Conservation (phyloP, 2,329 filamentous ascomycete species). For the Ophiosphaerella herpotricha region DNA sequence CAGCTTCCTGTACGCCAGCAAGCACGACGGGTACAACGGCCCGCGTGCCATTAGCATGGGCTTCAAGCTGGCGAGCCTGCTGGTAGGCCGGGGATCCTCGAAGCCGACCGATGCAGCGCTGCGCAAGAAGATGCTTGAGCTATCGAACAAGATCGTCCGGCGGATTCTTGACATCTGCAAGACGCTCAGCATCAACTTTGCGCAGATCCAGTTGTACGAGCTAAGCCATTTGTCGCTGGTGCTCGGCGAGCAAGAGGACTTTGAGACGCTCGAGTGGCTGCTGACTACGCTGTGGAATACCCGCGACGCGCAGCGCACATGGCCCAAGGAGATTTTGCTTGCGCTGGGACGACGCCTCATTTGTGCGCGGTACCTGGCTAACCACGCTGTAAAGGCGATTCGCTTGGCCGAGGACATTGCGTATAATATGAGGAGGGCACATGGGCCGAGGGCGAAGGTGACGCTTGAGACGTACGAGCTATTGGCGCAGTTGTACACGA, state of each 20-base stretch:
- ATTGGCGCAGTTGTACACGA: conserved; percentile 56
- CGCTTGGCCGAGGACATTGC: conserved; percentile 58
- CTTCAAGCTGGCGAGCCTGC: conserved; percentile 43
- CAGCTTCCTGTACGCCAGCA: conserved; percentile 38
- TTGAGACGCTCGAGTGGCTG: conserved; percentile 48
- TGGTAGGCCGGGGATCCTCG: conserved; percentile 32
- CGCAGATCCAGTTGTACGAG: conserved; percentile 48
- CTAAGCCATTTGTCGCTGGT: conserved; percentile 51
- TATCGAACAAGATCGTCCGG: conserved; percentile 49
- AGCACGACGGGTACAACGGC: conserved; percentile 39
- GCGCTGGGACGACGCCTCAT: conserved; percentile 59
- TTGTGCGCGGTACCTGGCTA: conserved; percentile 57
- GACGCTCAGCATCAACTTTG: conserved; percentile 50
- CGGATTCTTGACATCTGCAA: conserved; percentile 49
- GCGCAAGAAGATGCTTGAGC: conserved; percentile 47
- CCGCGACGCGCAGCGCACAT: conserved; percentile 38
- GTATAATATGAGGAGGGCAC: conserved; percentile 60
- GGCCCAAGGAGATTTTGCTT: conserved; percentile 50
- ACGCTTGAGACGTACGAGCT: conserved; percentile 57
- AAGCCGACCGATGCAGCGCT: conserved; percentile 37
- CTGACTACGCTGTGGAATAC: conserved; percentile 46
- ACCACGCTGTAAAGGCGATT: conserved; percentile 47
- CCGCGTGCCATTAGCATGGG: conserved; percentile 43
- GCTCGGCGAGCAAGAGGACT: conserved; percentile 53
- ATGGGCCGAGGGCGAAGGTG: conserved; percentile 53